A percentile compares a stretch with the other conserved stretches of the same genome.
Evolutionary conservation across 192 early-diverging fungal species (phyloP).

Genomic region (Helicostylum pulchrum): DNA sequence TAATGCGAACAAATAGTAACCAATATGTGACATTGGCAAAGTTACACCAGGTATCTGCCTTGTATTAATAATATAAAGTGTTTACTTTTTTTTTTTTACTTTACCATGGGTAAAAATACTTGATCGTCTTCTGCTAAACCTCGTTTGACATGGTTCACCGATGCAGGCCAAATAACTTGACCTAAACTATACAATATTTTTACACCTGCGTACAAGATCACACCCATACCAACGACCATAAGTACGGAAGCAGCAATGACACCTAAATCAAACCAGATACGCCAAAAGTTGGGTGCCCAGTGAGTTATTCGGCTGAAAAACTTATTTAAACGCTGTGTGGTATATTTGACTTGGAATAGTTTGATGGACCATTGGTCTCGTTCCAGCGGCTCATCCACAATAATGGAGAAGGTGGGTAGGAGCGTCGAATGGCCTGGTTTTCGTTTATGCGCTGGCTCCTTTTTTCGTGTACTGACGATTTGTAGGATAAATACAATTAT

Average conservation of each 20-base stretch:
- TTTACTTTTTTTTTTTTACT: conserved; percentile 7
- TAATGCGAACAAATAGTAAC: conserved; percentile 63
- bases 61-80: background rate
- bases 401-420: conserved; percentile 21
- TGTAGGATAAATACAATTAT: conserved; percentile 15
- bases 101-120: conserved; percentile 65
- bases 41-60: conserved; percentile 74
- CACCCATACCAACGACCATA: conserved; percentile 44
- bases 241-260: conserved; percentile 40
- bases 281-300: conserved; percentile 47
- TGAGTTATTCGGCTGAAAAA: conserved; percentile 41
- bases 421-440: background rate
- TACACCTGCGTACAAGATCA: conserved; percentile 47
- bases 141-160: conserved; percentile 9
- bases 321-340: conserved; percentile 45
- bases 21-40: conserved; percentile 61
- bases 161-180: background rate
- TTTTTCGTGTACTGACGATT: conserved; percentile 10
- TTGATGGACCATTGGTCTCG: conserved; percentile 32
- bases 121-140: conserved; percentile 27
- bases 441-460: conserved; percentile 3
- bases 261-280: conserved; percentile 56
- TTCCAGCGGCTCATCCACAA: background rate
- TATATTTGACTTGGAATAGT: conserved; percentile 47
- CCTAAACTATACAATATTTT: conserved; percentile 31